These are phyloP conservation scores for Hanseniaspora vineae DNA, from an alignment of 805 yeast species.

Conservation along the genomic window DNA sequence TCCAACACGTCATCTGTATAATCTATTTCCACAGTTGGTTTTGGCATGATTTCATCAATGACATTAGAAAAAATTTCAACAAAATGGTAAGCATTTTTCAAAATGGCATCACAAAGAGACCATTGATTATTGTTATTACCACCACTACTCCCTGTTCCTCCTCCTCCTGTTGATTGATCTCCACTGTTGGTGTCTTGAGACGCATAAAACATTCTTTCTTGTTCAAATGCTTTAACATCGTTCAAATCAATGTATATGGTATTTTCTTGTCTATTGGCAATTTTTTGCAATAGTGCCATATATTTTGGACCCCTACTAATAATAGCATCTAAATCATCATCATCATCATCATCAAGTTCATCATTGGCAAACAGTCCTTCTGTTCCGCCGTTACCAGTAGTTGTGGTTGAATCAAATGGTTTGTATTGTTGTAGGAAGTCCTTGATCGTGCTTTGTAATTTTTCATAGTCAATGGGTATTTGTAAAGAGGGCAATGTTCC, in stretches of 20 bases:
- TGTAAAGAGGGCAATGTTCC: conserved; percentile 46
- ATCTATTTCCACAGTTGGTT: conserved; percentile 52
- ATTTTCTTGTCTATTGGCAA: conserved; percentile 72
- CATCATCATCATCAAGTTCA: conserved; percentile 10
- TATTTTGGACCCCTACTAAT: conserved; percentile 54
- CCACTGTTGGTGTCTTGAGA: neutral
- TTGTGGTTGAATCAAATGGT: conserved; percentile 18
- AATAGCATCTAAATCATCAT: conserved; percentile 18
- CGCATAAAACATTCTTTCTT: conserved; percentile 23
- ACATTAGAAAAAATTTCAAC: conserved; percentile 62
- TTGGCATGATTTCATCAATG: conserved; percentile 73
- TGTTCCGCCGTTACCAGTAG: conserved; percentile 9
- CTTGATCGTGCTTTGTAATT: conserved; percentile 40
- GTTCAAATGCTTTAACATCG: conserved; percentile 65
- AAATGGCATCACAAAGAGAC: conserved; percentile 40
- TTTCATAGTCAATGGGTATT: conserved; percentile 61
- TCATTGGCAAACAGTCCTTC: conserved; percentile 9
- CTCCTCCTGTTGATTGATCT: conserved; percentile 11
- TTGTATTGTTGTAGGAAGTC: conserved; percentile 63
- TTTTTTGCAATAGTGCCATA: conserved; percentile 54
- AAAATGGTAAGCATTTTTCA: conserved; percentile 67
- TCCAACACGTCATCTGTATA: conserved; percentile 86
- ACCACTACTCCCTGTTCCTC: neutral
- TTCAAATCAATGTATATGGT: conserved; percentile 68
- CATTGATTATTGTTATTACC: neutral